Percentiles rank a stretch among this genome's conserved stretches.
Evolutionary conservation across 2,329 filamentous ascomycete genomes (phyloP).

Genomic region (Talaromyces sp.): DNA sequence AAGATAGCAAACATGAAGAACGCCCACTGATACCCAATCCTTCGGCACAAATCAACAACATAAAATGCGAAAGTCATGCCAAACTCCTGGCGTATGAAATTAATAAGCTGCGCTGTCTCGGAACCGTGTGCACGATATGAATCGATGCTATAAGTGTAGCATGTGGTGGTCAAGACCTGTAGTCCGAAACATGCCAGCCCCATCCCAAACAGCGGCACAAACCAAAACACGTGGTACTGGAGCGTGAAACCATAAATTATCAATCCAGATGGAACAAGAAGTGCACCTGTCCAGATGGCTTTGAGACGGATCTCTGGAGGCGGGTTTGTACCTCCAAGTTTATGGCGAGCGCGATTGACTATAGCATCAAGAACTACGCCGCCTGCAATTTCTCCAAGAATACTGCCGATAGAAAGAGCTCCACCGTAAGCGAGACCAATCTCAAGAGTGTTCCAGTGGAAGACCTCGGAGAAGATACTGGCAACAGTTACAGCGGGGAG

Average conservation of each 20-base stretch:
- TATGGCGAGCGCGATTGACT: neutral
- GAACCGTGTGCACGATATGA: neutral
- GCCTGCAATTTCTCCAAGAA: neutral
- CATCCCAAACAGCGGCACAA: neutral
- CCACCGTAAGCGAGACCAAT: conserved; percentile 1
- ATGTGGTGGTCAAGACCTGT: neutral
- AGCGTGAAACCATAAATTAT: neutral
- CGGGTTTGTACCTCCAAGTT: neutral
- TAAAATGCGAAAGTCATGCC: conserved; percentile 2
- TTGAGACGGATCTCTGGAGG: neutral
- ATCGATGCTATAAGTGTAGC: conserved; percentile 1
- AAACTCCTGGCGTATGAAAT: neutral
- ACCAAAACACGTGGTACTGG: neutral
- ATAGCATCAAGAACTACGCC: neutral
- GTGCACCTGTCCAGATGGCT: neutral
- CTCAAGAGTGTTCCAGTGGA: conserved; percentile 1
- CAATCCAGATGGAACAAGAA: neutral
- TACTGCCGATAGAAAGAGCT: neutral
- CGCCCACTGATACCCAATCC: neutral
- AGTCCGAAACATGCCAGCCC: neutral
- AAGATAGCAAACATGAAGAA: conserved; percentile 3
- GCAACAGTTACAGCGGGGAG: conserved; percentile 1
- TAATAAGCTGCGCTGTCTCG: neutral
- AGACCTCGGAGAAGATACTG: neutral
- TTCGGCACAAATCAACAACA: neutral